phyloP scores from a whole-genome alignment of 1,284 basidiomycete species.

The Meripilus lineatus region DNA sequence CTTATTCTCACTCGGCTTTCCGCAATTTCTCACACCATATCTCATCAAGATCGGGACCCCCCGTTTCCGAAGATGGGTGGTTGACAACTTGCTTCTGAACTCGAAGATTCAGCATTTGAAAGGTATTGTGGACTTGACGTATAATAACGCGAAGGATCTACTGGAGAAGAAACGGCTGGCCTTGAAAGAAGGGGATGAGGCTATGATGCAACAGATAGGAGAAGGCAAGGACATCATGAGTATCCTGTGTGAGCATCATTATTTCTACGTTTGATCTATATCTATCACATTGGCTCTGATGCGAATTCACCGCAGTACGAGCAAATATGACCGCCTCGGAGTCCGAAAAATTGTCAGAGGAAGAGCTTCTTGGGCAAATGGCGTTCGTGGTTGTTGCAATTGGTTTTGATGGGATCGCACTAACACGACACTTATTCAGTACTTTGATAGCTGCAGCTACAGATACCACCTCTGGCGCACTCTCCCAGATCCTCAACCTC shows the following conservation, averaged over 20 bases:
- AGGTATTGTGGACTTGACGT: constrained; percentile 29
- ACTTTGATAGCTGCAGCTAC: constrained; percentile 17
- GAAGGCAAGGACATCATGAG: constrained; percentile 43
- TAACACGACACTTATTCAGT: neutral
- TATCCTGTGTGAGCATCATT: constrained; percentile 33
- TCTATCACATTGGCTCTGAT: neutral
- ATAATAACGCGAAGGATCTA: constrained; percentile 30
- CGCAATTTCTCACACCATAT: constrained; percentile 1
- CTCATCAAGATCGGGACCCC: constrained; percentile 3
- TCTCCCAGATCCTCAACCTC: constrained; percentile 15
- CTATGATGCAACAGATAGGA: constrained; percentile 24
- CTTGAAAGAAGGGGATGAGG: constrained; percentile 17
- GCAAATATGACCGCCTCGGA: constrained; percentile 22
- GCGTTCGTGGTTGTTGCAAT: constrained; percentile 12
- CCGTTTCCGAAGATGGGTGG: neutral
- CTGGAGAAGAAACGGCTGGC: constrained; percentile 28
- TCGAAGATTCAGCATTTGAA: constrained; percentile 22
- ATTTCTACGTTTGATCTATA: neutral
- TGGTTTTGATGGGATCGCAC: neutral
- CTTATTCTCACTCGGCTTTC: neutral
- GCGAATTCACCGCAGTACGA: constrained; percentile 14
- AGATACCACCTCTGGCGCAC: constrained; percentile 18
- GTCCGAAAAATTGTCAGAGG: constrained; percentile 16
- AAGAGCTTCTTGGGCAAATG: constrained; percentile 24
- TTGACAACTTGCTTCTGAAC: constrained; percentile 26